Conservation (phyloP, 2,329 filamentous ascomycete genomes). For the Epichloe elymi region DNA sequence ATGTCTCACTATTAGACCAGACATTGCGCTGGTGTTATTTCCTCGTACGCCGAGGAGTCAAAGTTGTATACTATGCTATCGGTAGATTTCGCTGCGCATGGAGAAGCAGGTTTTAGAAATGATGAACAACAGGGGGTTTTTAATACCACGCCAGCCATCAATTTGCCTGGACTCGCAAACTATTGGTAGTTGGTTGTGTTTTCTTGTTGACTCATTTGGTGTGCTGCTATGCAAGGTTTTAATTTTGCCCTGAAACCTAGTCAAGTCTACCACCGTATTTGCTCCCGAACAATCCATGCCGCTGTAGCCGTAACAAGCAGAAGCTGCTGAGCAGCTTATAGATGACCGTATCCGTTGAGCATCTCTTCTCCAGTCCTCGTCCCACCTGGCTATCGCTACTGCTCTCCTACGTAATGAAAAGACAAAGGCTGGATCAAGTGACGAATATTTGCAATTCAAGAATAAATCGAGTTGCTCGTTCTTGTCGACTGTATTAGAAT, state of each 20-base stretch:
- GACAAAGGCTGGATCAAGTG: background rate
- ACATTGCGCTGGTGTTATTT: too few relatives aligned
- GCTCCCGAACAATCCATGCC: background rate
- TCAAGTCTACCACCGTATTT: background rate
- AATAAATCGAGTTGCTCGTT: background rate
- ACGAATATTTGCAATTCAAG: background rate
- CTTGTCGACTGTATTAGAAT: constrained; percentile 38
- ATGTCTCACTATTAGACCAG: background rate
- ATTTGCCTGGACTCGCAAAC: too few relatives aligned
- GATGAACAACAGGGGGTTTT: too few relatives aligned
- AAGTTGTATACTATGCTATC: too few relatives aligned
- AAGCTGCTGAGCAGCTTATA: background rate
- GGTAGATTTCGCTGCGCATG: too few relatives aligned
- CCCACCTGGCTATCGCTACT: background rate
- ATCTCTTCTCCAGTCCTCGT: background rate
- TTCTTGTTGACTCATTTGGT: background rate
- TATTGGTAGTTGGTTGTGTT: too few relatives aligned
- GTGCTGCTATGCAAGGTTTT: background rate
- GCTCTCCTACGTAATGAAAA: too few relatives aligned
- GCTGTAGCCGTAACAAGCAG: background rate
- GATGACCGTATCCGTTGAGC: background rate
- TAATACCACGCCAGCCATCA: too few relatives aligned
- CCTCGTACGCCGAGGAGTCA: too few relatives aligned
- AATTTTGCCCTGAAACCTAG: background rate
- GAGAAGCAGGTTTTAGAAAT: too few relatives aligned